Percentiles rank a stretch among this genome's conserved stretches.
These are phyloP conservation scores for Drosera spatulata DNA, from an alignment of 179 eudicot species.

Conservation along the genomic window DNA sequence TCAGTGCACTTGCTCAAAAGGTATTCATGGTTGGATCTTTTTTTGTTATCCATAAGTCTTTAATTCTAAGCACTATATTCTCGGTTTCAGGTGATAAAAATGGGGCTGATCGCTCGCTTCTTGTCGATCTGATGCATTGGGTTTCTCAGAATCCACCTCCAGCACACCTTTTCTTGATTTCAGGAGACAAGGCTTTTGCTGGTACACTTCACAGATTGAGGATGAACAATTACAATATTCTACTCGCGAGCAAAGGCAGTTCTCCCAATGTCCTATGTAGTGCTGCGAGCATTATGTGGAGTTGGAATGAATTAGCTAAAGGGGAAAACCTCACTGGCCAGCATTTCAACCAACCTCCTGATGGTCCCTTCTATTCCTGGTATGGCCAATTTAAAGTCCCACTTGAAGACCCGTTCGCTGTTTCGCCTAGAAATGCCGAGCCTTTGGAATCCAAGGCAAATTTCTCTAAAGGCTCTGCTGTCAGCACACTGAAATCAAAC, in stretches of 20 bases:
- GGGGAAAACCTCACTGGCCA: conserved; percentile 65
- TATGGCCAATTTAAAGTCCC: conserved; percentile 70
- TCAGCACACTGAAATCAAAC: conserved; percentile 12
- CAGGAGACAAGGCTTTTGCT: conserved; percentile 85
- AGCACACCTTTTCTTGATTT: conserved; percentile 76
- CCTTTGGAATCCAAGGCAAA: conserved; percentile 9
- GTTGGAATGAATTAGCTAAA: conserved; percentile 63
- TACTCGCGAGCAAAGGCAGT: conserved; percentile 57
- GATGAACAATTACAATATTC: conserved; percentile 91
- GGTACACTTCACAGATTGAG: conserved; percentile 68
- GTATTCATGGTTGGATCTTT: too few relatives aligned
- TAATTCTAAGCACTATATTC: neutral
- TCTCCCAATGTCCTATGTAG: conserved; percentile 72
- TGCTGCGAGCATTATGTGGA: conserved; percentile 95
- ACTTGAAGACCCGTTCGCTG: conserved; percentile 69
- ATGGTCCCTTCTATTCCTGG: conserved; percentile 94
- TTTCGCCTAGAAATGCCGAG: conserved; percentile 15
- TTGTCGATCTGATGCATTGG: conserved; percentile 93
- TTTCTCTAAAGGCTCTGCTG: conserved; percentile 8
- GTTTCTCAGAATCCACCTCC: conserved; percentile 96
- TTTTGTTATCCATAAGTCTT: too few relatives aligned
- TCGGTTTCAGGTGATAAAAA: conserved; percentile 63
- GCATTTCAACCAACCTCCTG: conserved; percentile 95
- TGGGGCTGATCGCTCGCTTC: conserved; percentile 90
- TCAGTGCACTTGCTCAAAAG: too few relatives aligned